These are phyloP conservation scores for Penicillium samsonianum DNA, from an alignment of 495 filamentous ascomycete species.

Conservation along the genomic window DNA sequence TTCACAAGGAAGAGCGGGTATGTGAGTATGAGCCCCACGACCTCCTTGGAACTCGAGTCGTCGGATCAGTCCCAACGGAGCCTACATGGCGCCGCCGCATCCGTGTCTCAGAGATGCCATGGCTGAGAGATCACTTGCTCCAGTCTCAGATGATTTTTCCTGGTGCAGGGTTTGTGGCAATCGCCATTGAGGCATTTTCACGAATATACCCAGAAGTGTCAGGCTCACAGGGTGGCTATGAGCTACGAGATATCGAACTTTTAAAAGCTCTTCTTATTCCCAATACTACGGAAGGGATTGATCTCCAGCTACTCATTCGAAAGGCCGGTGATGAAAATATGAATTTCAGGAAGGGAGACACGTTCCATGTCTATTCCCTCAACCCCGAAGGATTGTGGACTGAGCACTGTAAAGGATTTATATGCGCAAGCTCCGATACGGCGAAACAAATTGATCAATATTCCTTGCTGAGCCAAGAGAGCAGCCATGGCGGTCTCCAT, in stretches of 20 bases:
- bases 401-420: not conserved
- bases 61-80: constrained; percentile 9
- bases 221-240: not conserved
- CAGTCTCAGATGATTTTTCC: constrained; percentile 22
- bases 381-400: not conserved
- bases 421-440: not conserved
- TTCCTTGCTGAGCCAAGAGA: not conserved
- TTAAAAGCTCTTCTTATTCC: constrained; percentile 38
- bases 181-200: constrained; percentile 33
- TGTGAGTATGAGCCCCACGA: constrained; percentile 14
- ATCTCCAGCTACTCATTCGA: constrained; percentile 6
- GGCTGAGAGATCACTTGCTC: constrained; percentile 28
- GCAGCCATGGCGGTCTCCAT: not conserved
- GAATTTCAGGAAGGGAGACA: not conserved
- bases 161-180: constrained; percentile 23
- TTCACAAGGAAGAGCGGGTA: constrained; percentile 22
- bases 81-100: constrained; percentile 21
- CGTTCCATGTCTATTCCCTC: not conserved
- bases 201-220: constrained; percentile 9
- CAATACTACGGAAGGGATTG: constrained; percentile 25
- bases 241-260: constrained; percentile 32
- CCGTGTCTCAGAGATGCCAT: constrained; percentile 14
- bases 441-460: too few relatives aligned
- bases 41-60: constrained; percentile 16
- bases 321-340: not conserved